These are phyloP conservation scores for Kluyveromyces dobzhanskii DNA, from an alignment of 805 yeast genomes.

Conservation along the genomic window DNA sequence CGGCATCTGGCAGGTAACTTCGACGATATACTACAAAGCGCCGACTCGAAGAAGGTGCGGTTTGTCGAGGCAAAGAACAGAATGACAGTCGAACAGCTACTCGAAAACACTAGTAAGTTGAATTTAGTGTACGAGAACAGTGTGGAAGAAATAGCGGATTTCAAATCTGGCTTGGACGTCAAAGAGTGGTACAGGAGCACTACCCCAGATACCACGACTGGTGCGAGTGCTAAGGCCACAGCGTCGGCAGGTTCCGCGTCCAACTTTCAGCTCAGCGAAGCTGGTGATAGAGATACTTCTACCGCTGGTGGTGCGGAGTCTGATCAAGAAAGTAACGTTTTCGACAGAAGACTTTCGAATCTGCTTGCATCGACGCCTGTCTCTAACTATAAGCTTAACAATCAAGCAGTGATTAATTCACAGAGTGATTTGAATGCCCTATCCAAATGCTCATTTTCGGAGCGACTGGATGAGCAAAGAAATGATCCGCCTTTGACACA, in stretches of 20 bases:
- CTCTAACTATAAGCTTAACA: not conserved
- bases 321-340: constrained; percentile 2
- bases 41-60: constrained; percentile 12
- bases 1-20: constrained; percentile 8
- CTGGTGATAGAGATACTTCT: constrained; percentile 8
- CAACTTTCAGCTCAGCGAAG: constrained; percentile 24
- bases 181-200: constrained; percentile 7
- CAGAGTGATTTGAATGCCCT: not conserved
- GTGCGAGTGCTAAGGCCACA: constrained; percentile 6
- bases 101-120: constrained; percentile 22
- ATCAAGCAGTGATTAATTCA: not conserved
- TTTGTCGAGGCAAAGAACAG: constrained; percentile 10
- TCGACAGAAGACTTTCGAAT: constrained; percentile 1
- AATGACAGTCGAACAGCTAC: constrained; percentile 20
- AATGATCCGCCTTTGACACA: not conserved
- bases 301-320: not conserved
- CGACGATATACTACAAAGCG: not conserved
- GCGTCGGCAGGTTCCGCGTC: constrained; percentile 19
- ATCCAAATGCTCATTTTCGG: not conserved
- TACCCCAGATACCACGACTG: constrained; percentile 4
- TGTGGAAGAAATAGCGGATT: constrained; percentile 18
- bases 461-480: not conserved
- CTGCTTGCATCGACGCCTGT: not conserved
- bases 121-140: constrained; percentile 21
- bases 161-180: constrained; percentile 10